A percentile compares a stretch with the other conserved stretches of the same genome.
These are phyloP conservation scores for Globisporangium carolinianum DNA, from an alignment of 352 stramenopile species.

Conservation along the genomic window DNA sequence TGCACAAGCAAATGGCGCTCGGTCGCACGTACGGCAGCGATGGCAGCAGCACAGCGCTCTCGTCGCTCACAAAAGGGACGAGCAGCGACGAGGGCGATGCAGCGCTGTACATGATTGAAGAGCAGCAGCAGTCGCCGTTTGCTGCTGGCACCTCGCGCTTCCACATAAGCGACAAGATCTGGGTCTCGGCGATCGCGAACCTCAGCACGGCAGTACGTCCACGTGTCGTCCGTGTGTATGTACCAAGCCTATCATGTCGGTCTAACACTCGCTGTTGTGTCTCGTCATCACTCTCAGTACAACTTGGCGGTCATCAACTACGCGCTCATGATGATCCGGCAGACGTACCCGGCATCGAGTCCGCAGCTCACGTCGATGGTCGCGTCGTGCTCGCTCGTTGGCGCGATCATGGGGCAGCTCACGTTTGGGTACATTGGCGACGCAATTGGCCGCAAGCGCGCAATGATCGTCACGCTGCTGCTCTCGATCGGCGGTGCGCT, in stretches of 20 bases:
- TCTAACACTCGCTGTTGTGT: not conserved
- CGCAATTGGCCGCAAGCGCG: constrained; percentile 52
- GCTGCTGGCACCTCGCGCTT: not conserved
- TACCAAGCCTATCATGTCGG: no score
- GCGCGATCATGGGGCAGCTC: constrained; percentile 73
- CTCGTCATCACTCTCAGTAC: not conserved
- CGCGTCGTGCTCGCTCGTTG: constrained; percentile 62
- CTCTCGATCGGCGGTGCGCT: constrained; percentile 56
- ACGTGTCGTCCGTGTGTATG: no score
- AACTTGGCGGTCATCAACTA: constrained; percentile 17
- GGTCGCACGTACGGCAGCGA: constrained; percentile 2
- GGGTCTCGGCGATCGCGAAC: constrained; percentile 75
- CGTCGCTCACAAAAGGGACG: constrained; percentile 1
- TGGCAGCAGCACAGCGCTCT: constrained; percentile 4
- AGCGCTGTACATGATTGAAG: constrained; percentile 5
- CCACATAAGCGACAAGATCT: constrained; percentile 31
- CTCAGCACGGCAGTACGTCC: constrained; percentile 64
- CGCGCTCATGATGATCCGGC: constrained; percentile 21
- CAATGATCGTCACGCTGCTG: constrained; percentile 73
- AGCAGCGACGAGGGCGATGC: not conserved
- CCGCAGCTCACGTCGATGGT: constrained; percentile 55
- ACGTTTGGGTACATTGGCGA: constrained; percentile 78
- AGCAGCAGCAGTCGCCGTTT: constrained; percentile 1
- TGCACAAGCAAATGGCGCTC: not conserved
- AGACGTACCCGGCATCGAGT: constrained; percentile 43